Evolutionary conservation across 495 filamentous ascomycete species (phyloP), one percentile per base, ranked within the genome.

Genomic region (Lepidopterella palustris): DNA sequence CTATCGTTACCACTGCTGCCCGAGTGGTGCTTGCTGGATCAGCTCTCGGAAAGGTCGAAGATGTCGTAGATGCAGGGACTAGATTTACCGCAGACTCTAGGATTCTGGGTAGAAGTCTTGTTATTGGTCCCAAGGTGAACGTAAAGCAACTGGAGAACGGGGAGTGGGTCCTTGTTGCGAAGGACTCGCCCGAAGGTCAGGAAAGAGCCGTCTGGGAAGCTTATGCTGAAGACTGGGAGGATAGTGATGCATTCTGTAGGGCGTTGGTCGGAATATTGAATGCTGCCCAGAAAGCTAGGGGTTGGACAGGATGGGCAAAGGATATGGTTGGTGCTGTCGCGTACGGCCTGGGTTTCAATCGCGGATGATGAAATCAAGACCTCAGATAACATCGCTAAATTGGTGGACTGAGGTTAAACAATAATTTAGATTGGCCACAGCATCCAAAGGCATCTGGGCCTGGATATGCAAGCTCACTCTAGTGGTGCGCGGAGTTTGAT

Each of bases 201-300:
- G 68, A 78, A 54, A 66, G 58, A 59, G 75, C 74, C 26, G 61
- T 84, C 0, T 84, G 80, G 78, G 83, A 86, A 65, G 60, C 75
- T 9, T 84, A 79, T 71, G 79, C 74, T 15, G 72, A 84, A 57
- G 83, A 85, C 61, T 83, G 78, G 58, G 78, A 80, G 56, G 67
- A 79, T 49, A 73, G 73, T 15, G 83, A 85, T 39, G 59, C 72
- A 3, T 84, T 82, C 61, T 69, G 70, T 6, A 71, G 72, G 40
- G 71, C 77, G 45, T 71, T 82, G 51, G 57, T 83, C 0, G 64
- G 62, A 20, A 45, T 82, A 15, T 40, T 84, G 48, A 82, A 84
- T 66, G 61, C 69, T 27, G 62, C 77, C 26, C 73, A 72, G 55
- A 61, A 57, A 29, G 60, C 74, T 1, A 72, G 73, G 56, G 81